A percentile compares a stretch with the other conserved stretches of the same genome.
phyloP scores from a whole-genome alignment of 2,329 filamentous ascomycete genomes.

The Fusarium tuaranense region DNA sequence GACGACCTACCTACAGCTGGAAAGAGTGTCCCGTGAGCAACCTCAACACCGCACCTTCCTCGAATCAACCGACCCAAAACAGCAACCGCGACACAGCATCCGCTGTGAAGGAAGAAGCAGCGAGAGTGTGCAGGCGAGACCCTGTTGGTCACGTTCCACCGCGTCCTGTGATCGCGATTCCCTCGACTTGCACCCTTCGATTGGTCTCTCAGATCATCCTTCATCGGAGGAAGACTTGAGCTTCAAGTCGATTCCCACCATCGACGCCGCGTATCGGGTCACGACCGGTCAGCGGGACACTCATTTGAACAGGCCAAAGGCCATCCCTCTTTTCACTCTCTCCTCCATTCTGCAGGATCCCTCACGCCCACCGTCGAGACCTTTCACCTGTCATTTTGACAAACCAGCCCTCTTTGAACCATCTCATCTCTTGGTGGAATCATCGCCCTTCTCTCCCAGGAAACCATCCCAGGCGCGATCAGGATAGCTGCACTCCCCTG shows the following conservation, averaged over 20 bases:
- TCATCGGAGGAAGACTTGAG: conserved; percentile 12
- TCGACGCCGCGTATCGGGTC: conserved; percentile 22
- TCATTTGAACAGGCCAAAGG: conserved; percentile 11
- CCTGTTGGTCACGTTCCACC: conserved; percentile 35
- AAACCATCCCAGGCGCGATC: background rate
- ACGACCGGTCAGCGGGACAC: conserved; percentile 22
- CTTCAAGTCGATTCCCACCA: conserved; percentile 27
- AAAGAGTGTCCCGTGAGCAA: conserved; percentile 5
- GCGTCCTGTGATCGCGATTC: conserved; percentile 36
- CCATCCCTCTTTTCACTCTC: background rate
- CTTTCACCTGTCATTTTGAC: background rate
- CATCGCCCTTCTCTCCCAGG: background rate
- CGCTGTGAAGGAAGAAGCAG: conserved; percentile 20
- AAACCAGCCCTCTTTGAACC: background rate
- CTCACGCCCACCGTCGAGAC: background rate
- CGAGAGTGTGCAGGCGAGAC: conserved; percentile 26
- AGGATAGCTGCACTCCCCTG: background rate
- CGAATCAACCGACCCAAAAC: conserved; percentile 12
- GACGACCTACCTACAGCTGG: conserved; percentile 7
- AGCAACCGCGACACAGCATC: conserved; percentile 13
- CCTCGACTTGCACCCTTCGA: conserved; percentile 18
- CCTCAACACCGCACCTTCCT: conserved; percentile 28
- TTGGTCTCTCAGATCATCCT: conserved; percentile 17
- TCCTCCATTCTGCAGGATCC: background rate
- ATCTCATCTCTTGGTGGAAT: background rate